Conservation (phyloP, 257 asterid genomes). For the Nicotiana otophora region DNA sequence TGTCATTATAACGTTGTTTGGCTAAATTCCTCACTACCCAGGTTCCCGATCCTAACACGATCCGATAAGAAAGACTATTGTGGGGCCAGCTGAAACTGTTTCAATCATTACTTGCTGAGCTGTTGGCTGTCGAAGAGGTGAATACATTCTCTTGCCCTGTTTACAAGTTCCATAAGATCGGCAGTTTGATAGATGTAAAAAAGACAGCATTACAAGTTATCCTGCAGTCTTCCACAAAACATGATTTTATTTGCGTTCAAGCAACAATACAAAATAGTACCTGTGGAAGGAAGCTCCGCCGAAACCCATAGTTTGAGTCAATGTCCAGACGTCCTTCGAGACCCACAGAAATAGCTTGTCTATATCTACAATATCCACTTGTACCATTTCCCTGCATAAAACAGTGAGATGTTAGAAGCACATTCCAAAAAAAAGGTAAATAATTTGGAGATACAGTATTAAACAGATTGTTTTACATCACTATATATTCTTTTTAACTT, state of each 20-base stretch:
- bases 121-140: conserved; percentile 66
- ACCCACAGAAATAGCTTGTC: conserved; percentile 79
- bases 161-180: conserved; percentile 7
- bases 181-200: not conserved
- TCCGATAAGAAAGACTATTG: conserved; percentile 54
- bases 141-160: conserved; percentile 63
- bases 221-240: not conserved
- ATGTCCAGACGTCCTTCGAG: conserved; percentile 59
- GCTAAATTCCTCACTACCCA: no score
- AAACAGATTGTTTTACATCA: not conserved
- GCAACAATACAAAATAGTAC: conserved; percentile 20
- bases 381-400: conserved; percentile 51
- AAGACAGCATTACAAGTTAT: not conserved
- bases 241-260: not conserved
- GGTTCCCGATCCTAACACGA: not conserved
- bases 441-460: not conserved
- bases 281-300: conserved; percentile 80
- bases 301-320: conserved; percentile 62
- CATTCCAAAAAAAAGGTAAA: not conserved
- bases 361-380: conserved; percentile 77
- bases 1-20: no score
- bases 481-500: not conserved
- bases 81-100: conserved; percentile 64
- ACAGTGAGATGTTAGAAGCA: not conserved
- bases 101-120: conserved; percentile 68